Evolutionary conservation across 169 alveolate species (phyloP).

Genomic region (Toxoplasma gondii): DNA sequence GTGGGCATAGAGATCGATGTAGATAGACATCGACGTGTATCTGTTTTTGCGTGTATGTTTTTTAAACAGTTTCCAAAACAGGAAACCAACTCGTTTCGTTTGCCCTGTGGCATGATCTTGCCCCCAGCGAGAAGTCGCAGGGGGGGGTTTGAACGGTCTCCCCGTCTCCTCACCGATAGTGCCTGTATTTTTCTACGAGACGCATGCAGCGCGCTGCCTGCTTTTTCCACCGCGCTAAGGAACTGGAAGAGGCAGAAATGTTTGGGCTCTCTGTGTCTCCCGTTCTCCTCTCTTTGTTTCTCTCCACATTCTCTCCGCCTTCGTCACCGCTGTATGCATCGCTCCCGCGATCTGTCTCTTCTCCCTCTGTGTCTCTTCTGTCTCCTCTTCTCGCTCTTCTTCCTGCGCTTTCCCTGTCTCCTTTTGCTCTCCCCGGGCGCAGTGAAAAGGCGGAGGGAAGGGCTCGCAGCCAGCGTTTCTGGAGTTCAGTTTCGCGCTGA

Average conservation of each 20-base stretch:
- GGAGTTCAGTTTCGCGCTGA: neutral
- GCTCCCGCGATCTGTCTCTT: neutral
- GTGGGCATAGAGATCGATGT: neutral
- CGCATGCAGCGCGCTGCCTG: slow-evolving; percentile 6
- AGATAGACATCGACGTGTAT: too few species aligned
- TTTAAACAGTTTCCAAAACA: too few species aligned
- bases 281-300: too few species aligned
- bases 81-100: too few species aligned
- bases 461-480: neutral
- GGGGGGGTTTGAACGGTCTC: neutral
- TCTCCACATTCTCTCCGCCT: neutral
- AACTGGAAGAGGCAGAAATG: neutral
- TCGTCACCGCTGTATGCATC: neutral
- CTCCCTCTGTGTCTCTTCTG: neutral
- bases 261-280: too few species aligned
- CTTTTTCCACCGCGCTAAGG: neutral
- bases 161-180: neutral
- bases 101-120: too few species aligned
- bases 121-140: too few species aligned
- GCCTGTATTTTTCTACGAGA: neutral
- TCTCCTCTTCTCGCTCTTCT: neutral
- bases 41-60: too few species aligned
- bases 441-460: neutral
- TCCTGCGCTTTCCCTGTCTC: neutral
- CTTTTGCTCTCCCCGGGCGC: neutral